These are phyloP conservation scores for Globisporangium cylindrosporum DNA, from an alignment of 352 stramenopile genomes.

Conservation along the genomic window DNA sequence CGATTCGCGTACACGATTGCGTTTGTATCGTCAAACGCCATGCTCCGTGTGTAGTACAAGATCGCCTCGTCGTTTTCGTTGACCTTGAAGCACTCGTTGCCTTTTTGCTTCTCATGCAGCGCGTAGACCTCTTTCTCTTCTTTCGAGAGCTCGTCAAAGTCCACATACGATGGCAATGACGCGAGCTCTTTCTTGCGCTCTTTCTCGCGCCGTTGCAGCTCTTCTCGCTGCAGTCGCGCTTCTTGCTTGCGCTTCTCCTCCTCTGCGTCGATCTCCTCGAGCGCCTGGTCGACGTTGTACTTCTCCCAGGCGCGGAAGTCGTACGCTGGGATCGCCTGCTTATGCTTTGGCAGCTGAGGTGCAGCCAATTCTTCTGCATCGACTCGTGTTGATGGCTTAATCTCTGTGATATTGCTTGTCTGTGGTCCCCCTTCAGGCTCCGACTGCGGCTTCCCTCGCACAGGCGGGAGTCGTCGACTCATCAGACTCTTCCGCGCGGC, in stretches of 20 bases:
- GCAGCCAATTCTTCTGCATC: constrained; percentile 9
- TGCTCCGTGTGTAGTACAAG: constrained; percentile 87
- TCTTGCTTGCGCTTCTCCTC: constrained; percentile 41
- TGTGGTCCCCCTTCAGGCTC: not conserved
- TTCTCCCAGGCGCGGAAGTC: constrained; percentile 92
- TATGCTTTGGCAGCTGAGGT: constrained; percentile 23
- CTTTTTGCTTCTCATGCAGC: constrained; percentile 89
- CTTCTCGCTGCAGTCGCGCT: constrained; percentile 28
- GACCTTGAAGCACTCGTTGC: constrained; percentile 90
- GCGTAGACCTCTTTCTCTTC: constrained; percentile 58
- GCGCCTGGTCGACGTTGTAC: constrained; percentile 84
- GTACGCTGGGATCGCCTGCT: constrained; percentile 73
- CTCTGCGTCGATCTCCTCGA: constrained; percentile 65
- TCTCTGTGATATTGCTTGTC: constrained; percentile 13
- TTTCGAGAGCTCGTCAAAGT: constrained; percentile 46
- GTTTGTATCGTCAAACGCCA: constrained; percentile 77
- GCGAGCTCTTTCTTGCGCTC: constrained; percentile 54
- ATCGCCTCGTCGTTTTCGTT: constrained; percentile 85
- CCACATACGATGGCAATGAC: constrained; percentile 56
- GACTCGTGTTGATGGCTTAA: not conserved
- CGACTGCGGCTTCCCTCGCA: constrained; percentile 39
- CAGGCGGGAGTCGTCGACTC: constrained; percentile 33
- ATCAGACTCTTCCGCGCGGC: constrained; percentile 26
- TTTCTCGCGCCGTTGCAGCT: constrained; percentile 32
- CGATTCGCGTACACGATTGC: constrained; percentile 86